Evolutionary conservation across 140 eudicot genomes (phyloP).

Genomic region (Artemisia princeps): DNA sequence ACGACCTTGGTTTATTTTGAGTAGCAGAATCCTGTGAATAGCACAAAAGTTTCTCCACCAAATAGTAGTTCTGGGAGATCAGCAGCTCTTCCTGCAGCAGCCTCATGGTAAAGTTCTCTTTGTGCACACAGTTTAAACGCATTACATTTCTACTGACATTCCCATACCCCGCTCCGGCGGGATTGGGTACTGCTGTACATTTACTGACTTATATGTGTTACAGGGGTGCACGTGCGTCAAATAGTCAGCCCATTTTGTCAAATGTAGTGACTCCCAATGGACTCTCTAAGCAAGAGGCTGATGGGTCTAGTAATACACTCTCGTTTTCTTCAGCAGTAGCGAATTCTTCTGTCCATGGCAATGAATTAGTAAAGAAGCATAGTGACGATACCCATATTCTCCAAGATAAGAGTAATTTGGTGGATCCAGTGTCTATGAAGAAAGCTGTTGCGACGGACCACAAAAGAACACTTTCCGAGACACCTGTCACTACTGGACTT

Average conservation of each 20-base stretch:
- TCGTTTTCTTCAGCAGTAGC: slow-evolving; percentile 40
- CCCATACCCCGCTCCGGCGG: no score
- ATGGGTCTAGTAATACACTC: slow-evolving; percentile 23
- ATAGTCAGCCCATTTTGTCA: slow-evolving; percentile 34
- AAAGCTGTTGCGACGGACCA: slow-evolving; percentile 22
- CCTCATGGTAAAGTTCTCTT: slow-evolving; percentile 47
- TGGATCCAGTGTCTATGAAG: slow-evolving; percentile 29
- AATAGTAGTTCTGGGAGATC: slow-evolving; percentile 57
- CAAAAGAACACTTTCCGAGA: slow-evolving; percentile 22
- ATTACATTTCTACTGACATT: background rate
- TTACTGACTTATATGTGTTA: slow-evolving; percentile 16
- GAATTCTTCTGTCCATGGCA: slow-evolving; percentile 20
- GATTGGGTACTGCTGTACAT: no score
- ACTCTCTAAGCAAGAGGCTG: slow-evolving; percentile 41
- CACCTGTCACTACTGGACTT: slow-evolving; percentile 22
- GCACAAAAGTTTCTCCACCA: slow-evolving; percentile 44
- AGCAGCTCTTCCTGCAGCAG: slow-evolving; percentile 64
- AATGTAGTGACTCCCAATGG: slow-evolving; percentile 39
- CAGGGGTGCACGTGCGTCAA: slow-evolving; percentile 73
- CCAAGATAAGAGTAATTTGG: slow-evolving; percentile 33
- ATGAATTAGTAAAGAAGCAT: slow-evolving; percentile 36
- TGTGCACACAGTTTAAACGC: background rate
- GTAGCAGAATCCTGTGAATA: slow-evolving; percentile 44
- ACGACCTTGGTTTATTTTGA: slow-evolving; percentile 16
- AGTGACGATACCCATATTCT: slow-evolving; percentile 30